Evolutionary conservation across 2,329 filamentous ascomycete species (phyloP), one percentile per base, ranked within the genome.

Genomic region (Aspergillus eucalypticola): DNA sequence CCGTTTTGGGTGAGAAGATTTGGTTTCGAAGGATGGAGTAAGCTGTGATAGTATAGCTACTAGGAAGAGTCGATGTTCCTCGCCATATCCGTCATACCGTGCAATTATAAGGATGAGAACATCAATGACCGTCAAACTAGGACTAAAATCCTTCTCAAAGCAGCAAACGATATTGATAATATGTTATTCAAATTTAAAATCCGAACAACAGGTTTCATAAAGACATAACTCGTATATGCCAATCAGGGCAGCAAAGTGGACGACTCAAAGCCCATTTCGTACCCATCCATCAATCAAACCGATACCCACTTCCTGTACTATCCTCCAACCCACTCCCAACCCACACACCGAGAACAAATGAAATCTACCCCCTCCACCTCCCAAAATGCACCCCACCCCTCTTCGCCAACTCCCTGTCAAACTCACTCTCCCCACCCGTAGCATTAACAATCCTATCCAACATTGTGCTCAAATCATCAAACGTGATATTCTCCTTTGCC

Each of bases 1-100:
- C 62, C 35, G 55, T 49, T 7, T 13, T 66, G 32, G 56, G 61
- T 0, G 39, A 62, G 11, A 69, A 59, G 51, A 62, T 68, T 8
- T 70, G 63, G 64, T 66, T 69, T 35, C 5, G 5, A 35, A 11
- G 32, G 10, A 6, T 2, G 5, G 32, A 4, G 32, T 35, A 5
- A 35, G 10, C 29, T 32, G 29, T 32, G 8, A 32, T 10, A 10
- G 11, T 32, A 35, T 35, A 13, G 11, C 29, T 11, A 5, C 29
- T 13, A 32, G n/a, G n/a, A n/a, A n/a, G n/a, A n/a, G n/a, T n/a
- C n/a, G n/a, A n/a, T n/a, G n/a, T n/a, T n/a, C n/a, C n/a, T n/a
- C n/a, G n/a, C n/a, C n/a, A n/a, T n/a, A n/a, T n/a, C n/a, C n/a
- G n/a, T n/a, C n/a, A 25, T 7, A 25, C 1, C 23, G 23, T 1